Base-by-base conservation (phyloP, 2,329 filamentous ascomycete genomes). In the Fusarium nurragi region DNA sequence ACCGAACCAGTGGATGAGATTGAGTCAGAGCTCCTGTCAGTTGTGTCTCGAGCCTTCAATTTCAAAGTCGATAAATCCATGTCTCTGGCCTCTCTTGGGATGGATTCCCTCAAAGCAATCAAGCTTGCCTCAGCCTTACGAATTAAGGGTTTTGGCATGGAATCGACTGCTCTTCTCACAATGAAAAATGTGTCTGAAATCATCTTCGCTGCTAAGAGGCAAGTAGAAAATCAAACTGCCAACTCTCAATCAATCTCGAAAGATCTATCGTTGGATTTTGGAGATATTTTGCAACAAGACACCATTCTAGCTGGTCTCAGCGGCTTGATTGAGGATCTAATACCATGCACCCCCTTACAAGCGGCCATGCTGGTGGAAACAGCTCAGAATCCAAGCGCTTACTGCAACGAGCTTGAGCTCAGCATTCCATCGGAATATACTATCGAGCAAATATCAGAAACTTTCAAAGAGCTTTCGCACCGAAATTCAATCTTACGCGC, bases 311-410 rank as follows among this genome's bases (percentile, higher is more conserved):
- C 60, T 6, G 44, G 44, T 36, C 57, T 75, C 9, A 36, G 65
- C 10, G 60, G 70, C 3, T 53, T 75, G 4, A 62, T 81, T 11
- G 76, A 81, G 30, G 75, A 79, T 22, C 70, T 88, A n/a, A 73
- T 83, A 18, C 83, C 83, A 6, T 95, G 92, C 73, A 94, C 89
- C 5, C 84, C 88, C 14, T 80, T 95, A 11, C 94, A 97, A 70
- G 79, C 84, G 18, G 88, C 92, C 3, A 96, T 97, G 92, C 81
- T 97, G 16, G 82, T 86, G 0, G 92, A 97, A 77, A 94, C 92
- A 1, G 76, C 82, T 4, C 81, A 79, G 18, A 80, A 88, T 59
- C 64, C 81, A 3, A 77, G 77, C 43, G 83, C 88, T 9, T 97
- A 97, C 73, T 91, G 90, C 77, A 97, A 97, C 68, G 89, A 88